Conservation (phyloP, 2,329 filamentous ascomycete genomes). For the Neopestalotiopsis clavispora region DNA sequence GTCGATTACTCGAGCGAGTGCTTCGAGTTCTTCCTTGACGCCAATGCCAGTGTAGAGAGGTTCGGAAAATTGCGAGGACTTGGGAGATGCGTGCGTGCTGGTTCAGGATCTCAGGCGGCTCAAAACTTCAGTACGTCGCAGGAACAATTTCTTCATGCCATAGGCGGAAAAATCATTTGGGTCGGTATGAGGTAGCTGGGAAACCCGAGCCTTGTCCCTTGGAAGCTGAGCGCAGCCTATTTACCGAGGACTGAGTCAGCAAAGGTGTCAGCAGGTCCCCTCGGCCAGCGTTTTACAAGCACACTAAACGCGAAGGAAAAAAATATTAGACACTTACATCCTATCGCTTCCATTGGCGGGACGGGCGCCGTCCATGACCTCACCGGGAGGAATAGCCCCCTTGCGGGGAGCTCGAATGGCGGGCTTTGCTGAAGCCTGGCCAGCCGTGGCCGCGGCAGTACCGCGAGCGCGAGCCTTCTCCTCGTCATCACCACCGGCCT, state of each 20-base stretch:
- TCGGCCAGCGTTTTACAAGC: constrained; percentile 75
- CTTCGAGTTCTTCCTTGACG: constrained; percentile 17
- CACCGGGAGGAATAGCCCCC: constrained; percentile 71
- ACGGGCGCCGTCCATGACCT: constrained; percentile 75
- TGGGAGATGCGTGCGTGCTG: constrained; percentile 26
- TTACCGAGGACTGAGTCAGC: constrained; percentile 85
- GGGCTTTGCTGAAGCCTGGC: constrained; percentile 69
- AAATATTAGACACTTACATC: constrained; percentile 93
- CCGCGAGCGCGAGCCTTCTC: constrained; percentile 76
- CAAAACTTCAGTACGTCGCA: constrained; percentile 25
- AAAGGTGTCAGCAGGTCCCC: constrained; percentile 75
- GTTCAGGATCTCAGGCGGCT: constrained; percentile 20
- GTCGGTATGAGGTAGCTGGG: constrained; percentile 46
- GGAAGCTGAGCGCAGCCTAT: constrained; percentile 84
- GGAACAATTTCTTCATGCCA: constrained; percentile 19
- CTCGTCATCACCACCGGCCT: constrained; percentile 71
- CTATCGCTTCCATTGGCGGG: constrained; percentile 82
- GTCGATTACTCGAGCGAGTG: neutral
- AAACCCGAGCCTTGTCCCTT: constrained; percentile 61
- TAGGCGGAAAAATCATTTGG: constrained; percentile 43
- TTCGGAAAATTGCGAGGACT: constrained; percentile 5
- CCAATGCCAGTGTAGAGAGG: constrained; percentile 3
- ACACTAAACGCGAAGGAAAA: constrained; percentile 85
- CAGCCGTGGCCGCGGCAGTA: constrained; percentile 68
- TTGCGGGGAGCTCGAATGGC: constrained; percentile 82